A percentile compares a stretch with the other conserved stretches of the same genome.
Evolutionary conservation across 345 rosid genomes (phyloP).

Genomic region (Turnera subulata): DNA sequence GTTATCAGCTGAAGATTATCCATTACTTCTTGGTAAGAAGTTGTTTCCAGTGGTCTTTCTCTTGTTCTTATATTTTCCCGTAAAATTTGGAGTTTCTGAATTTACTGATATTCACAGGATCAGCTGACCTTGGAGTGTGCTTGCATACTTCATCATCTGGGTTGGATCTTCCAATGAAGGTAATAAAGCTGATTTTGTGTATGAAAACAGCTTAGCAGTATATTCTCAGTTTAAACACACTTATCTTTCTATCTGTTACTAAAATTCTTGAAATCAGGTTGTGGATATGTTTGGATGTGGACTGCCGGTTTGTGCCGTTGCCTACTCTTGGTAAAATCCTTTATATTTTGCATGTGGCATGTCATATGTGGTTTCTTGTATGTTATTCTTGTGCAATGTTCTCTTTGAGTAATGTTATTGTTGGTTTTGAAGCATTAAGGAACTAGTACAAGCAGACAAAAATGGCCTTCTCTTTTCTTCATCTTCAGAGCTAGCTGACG

Average conservation of each 20-base stretch:
- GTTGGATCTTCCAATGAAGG: slow-evolving; percentile 98
- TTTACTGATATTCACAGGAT: slow-evolving; percentile 38
- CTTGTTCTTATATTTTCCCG: neutral
- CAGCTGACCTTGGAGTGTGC: slow-evolving; percentile 95
- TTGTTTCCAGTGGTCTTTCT: neutral
- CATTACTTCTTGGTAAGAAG: slow-evolving; percentile 69
- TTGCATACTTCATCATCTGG: slow-evolving; percentile 97
- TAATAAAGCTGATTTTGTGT: slow-evolving; percentile 4
- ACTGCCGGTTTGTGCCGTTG: slow-evolving; percentile 89
- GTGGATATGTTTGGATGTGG: slow-evolving; percentile 99
- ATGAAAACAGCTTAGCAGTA: neutral
- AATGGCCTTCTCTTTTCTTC: slow-evolving; percentile 96
- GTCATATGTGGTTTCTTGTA: neutral
- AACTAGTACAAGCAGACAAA: slow-evolving; percentile 70
- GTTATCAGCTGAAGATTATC: slow-evolving; percentile 95
- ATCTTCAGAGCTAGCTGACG: slow-evolving; percentile 83
- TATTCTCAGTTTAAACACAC: neutral
- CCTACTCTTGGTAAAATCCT: slow-evolving; percentile 78
- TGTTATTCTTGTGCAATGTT: neutral
- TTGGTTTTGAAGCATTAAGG: slow-evolving; percentile 55
- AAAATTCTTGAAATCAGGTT: slow-evolving; percentile 43
- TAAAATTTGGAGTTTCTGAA: neutral
- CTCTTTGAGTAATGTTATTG: neutral
- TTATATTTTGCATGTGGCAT: neutral
- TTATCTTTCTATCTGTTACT: neutral